phyloP scores from a whole-genome alignment of 495 filamentous ascomycete species.

The Penicillium soppii region DNA sequence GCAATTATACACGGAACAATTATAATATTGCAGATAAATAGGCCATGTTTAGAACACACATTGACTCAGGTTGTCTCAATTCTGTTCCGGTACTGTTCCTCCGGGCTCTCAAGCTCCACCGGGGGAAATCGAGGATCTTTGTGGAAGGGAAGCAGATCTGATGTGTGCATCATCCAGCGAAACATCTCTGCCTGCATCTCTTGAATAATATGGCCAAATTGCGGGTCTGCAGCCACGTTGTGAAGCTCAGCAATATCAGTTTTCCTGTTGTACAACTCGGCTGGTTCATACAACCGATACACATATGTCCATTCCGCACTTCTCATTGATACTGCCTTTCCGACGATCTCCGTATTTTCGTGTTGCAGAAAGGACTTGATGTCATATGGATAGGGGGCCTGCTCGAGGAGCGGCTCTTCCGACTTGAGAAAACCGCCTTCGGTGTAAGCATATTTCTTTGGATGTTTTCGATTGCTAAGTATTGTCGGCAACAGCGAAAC shows the following conservation, averaged over 20 bases:
- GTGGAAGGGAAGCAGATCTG: constrained; percentile 18
- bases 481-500: constrained; percentile 19
- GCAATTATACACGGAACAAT: not conserved
- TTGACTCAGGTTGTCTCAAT: not conserved
- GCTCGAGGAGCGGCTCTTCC: constrained; percentile 27
- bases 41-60: not conserved
- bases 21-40: not conserved
- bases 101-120: constrained; percentile 20
- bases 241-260: constrained; percentile 21
- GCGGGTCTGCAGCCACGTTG: constrained; percentile 19
- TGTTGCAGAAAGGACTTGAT: constrained; percentile 27
- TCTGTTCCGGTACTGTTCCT: constrained; percentile 3
- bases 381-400: constrained; percentile 28
- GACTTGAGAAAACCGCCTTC: constrained; percentile 24
- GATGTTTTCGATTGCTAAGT: constrained; percentile 11
- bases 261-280: constrained; percentile 23
- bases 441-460: constrained; percentile 24
- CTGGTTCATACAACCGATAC: constrained; percentile 27
- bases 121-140: constrained; percentile 22
- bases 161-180: constrained; percentile 17
- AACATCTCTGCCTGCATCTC: constrained; percentile 21
- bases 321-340: constrained; percentile 25
- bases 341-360: constrained; percentile 24
- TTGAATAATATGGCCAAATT: constrained; percentile 4
- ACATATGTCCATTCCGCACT: constrained; percentile 21